Percentiles rank a stretch among this genome's conserved stretches.
These are phyloP conservation scores for Epicoccum nigrum DNA, from an alignment of 2,329 filamentous ascomycete genomes.

Conservation along the genomic window DNA sequence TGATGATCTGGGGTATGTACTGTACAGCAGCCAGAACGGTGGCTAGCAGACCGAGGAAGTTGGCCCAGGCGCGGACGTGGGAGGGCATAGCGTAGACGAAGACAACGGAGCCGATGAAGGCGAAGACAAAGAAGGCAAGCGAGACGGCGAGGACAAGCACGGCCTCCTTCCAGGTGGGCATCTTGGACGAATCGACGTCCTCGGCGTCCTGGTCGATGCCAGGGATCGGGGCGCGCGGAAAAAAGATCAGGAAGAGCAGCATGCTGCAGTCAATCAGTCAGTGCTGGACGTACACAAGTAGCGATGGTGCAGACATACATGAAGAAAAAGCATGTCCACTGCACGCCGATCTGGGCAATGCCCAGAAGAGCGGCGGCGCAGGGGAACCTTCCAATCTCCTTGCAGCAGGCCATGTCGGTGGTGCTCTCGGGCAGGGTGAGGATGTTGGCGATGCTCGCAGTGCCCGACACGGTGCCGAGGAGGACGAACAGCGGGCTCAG, in stretches of 20 bases:
- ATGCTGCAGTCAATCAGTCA: constrained; percentile 62
- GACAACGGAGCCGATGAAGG: constrained; percentile 68
- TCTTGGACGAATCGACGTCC: constrained; percentile 27
- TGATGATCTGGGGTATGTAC: constrained; percentile 94
- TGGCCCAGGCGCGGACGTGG: constrained; percentile 79
- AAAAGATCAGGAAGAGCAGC: constrained; percentile 92
- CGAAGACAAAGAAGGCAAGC: constrained; percentile 74
- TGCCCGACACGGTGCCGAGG: constrained; percentile 89
- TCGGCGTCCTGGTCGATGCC: constrained; percentile 33
- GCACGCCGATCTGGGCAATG: constrained; percentile 86
- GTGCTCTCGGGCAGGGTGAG: constrained; percentile 83
- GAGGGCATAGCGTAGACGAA: constrained; percentile 69
- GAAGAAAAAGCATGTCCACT: constrained; percentile 89
- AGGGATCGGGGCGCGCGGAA: constrained; percentile 55
- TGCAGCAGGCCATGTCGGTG: constrained; percentile 84
- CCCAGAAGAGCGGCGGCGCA: constrained; percentile 87
- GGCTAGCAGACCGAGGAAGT: constrained; percentile 79
- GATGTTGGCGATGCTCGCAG: constrained; percentile 90
- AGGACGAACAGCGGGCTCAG: constrained; percentile 96
- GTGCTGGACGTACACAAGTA: neutral
- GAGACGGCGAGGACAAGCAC: constrained; percentile 75
- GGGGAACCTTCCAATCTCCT: constrained; percentile 77
- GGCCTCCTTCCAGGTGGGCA: constrained; percentile 75
- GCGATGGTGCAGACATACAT: constrained; percentile 64
- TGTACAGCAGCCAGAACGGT: constrained; percentile 82